These are phyloP conservation scores for Pichia occidentalis DNA, from an alignment of 805 yeast genomes.

Conservation along the genomic window DNA sequence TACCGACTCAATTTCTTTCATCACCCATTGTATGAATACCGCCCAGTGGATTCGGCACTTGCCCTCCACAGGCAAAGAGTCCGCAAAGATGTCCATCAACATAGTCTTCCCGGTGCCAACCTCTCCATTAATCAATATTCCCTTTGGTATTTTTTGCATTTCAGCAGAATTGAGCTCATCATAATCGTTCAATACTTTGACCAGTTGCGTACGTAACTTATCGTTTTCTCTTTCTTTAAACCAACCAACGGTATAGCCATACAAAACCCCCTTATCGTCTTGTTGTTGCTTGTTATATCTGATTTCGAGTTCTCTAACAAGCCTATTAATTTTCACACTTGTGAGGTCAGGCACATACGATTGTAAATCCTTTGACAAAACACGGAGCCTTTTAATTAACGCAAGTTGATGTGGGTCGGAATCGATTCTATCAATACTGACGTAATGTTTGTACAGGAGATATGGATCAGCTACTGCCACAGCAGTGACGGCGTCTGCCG, in stretches of 20 bases:
- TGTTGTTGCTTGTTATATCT: conserved; percentile 14
- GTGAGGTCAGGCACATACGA: conserved; percentile 54
- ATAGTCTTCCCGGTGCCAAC: conserved; percentile 74
- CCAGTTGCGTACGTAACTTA: conserved; percentile 32
- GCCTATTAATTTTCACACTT: conserved; percentile 35
- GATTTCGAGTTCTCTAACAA: conserved; percentile 32
- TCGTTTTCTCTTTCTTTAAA: conserved; percentile 13
- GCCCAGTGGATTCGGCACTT: conserved; percentile 69
- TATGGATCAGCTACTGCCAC: conserved; percentile 52
- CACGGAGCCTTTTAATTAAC: conserved; percentile 53
- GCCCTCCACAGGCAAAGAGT: conserved; percentile 52
- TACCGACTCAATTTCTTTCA: conserved; percentile 51
- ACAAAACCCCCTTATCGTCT: conserved; percentile 18
- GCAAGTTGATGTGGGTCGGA: conserved; percentile 54
- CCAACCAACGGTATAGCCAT: conserved; percentile 29
- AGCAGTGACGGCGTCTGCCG: not conserved
- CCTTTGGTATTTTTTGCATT: conserved; percentile 53
- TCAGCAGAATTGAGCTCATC: conserved; percentile 35
- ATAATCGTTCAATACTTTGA: conserved; percentile 50
- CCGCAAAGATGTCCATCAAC: conserved; percentile 67
- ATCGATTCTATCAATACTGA: conserved; percentile 43
- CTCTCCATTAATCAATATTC: conserved; percentile 55
- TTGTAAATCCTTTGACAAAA: conserved; percentile 56
- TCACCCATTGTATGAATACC: conserved; percentile 64
- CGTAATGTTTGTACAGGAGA: conserved; percentile 46